These are phyloP conservation scores for Funneliformis geosporum DNA, from an alignment of 192 early-diverging fungal genomes.

Conservation along the genomic window DNA sequence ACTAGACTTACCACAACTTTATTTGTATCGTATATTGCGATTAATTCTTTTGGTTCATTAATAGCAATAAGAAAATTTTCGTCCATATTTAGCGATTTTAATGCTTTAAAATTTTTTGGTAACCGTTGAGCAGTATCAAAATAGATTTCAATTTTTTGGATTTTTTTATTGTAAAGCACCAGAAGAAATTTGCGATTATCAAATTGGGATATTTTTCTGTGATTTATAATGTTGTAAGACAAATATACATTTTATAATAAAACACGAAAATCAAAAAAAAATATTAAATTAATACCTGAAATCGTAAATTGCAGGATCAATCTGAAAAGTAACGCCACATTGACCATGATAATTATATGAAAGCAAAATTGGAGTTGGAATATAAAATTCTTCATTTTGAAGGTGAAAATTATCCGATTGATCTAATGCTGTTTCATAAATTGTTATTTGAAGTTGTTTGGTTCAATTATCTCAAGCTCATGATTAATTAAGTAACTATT, in stretches of 20 bases:
- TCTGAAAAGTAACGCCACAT: neutral
- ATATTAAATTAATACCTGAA: neutral
- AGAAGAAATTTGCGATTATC: neutral
- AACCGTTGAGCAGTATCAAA: neutral
- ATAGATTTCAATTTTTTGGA: neutral
- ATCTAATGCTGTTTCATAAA: neutral
- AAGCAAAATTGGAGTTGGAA: neutral
- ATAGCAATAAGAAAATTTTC: slow-evolving; percentile 6
- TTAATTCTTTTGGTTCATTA: slow-evolving; percentile 15
- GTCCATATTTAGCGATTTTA: neutral
- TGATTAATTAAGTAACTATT: neutral
- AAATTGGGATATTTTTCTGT: slow-evolving; percentile 11
- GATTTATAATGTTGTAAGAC: no score
- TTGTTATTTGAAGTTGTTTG: neutral
- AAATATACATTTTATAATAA: no score
- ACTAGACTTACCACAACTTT: slow-evolving; percentile 15
- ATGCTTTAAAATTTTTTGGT: neutral
- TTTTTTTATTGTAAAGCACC: slow-evolving; percentile 2
- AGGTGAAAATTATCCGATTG: neutral
- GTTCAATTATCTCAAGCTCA: neutral
- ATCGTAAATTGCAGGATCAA: neutral
- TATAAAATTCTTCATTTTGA: neutral
- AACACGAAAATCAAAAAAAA: neutral
- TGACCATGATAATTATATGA: neutral
- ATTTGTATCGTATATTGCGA: slow-evolving; percentile 7